Conservation (phyloP, 2,329 filamentous ascomycete genomes). For the Hypoxylon sp. region DNA sequence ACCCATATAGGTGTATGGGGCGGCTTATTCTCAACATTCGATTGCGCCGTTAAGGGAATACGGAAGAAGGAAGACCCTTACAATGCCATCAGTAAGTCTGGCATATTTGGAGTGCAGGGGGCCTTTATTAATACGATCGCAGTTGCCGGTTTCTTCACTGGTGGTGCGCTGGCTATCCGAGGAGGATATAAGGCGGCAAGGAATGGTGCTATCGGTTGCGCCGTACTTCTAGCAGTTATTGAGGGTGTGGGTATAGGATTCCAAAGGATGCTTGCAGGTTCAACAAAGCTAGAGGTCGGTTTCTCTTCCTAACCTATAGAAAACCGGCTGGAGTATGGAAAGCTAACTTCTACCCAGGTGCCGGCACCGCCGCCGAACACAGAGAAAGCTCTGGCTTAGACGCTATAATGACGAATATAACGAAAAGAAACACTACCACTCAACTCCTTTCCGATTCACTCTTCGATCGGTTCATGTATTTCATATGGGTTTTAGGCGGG, state of each 20-base stretch:
- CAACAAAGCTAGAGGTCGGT: slow-evolving; percentile 83
- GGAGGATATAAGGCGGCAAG: slow-evolving; percentile 92
- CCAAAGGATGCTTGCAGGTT: slow-evolving; percentile 92
- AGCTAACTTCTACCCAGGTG: slow-evolving; percentile 47
- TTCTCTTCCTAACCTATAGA: not conserved
- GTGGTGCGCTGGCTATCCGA: slow-evolving; percentile 90
- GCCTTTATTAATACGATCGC: slow-evolving; percentile 2
- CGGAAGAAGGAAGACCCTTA: slow-evolving; percentile 98
- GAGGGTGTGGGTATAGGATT: slow-evolving; percentile 98
- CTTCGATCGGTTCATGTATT: slow-evolving; percentile 50
- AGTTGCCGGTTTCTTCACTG: slow-evolving; percentile 94
- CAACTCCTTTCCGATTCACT: slow-evolving; percentile 47
- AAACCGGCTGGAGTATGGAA: not conserved
- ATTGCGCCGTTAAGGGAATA: slow-evolving; percentile 95
- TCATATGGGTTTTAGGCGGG: slow-evolving; percentile 44
- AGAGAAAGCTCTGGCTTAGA: slow-evolving; percentile 55
- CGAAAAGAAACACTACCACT: slow-evolving; percentile 45
- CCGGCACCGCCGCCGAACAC: slow-evolving; percentile 54
- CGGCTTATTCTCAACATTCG: slow-evolving; percentile 94
- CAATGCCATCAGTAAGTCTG: slow-evolving; percentile 81
- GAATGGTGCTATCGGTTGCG: slow-evolving; percentile 97
- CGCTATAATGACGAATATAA: slow-evolving; percentile 23
- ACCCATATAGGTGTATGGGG: slow-evolving; percentile 78
- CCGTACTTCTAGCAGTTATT: slow-evolving; percentile 93
- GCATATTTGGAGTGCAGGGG: not conserved